A percentile compares a stretch with the other conserved stretches of the same genome.
Conservation (phyloP, 129 eudicot species). For the Scalesia atractyloides region DNA sequence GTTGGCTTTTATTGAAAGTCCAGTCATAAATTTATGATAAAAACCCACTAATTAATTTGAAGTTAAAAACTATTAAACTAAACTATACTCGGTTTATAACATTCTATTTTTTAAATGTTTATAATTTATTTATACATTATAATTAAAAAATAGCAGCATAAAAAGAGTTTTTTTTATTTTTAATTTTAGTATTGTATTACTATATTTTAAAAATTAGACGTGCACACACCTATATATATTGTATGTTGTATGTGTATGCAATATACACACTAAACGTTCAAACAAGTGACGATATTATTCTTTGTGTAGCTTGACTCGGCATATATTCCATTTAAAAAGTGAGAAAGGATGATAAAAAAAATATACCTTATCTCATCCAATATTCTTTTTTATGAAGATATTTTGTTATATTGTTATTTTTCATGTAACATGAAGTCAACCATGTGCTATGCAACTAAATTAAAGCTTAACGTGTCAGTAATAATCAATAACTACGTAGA, state of each 20-base stretch:
- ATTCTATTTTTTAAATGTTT: no score
- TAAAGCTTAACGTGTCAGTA: background rate
- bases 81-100: no score
- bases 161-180: no score
- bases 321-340: slow-evolving; percentile 31
- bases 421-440: background rate
- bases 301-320: slow-evolving; percentile 28
- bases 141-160: no score
- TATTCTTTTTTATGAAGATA: slow-evolving; percentile 2
- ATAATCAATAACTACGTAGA: background rate
- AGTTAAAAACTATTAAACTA: no score
- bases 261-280: background rate
- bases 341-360: slow-evolving; percentile 22
- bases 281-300: slow-evolving; percentile 13
- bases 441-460: background rate
- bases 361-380: slow-evolving; percentile 26
- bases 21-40: no score
- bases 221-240: no score
- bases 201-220: no score
- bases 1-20: no score
- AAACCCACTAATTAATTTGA: no score
- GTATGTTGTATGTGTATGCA: background rate
- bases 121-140: no score
- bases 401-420: background rate
- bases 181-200: no score